Conservation (phyloP, 805 yeast species). For the Hermanozyma aechmeae region DNA sequence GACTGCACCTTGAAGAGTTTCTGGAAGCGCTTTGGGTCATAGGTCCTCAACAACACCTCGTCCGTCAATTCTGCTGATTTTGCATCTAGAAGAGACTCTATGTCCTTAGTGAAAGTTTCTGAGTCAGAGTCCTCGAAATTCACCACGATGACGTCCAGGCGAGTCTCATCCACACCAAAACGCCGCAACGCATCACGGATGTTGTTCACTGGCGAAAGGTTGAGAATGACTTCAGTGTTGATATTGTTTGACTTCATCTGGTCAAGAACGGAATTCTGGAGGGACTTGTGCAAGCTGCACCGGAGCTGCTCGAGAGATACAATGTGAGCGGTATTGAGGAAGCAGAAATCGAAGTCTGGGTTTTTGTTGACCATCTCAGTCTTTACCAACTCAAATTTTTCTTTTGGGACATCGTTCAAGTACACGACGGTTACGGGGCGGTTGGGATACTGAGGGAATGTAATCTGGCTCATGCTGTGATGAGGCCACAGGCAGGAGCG, state of each 20-base stretch:
- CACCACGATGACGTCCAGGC: slow-evolving; percentile 40
- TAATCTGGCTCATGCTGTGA: too few species aligned
- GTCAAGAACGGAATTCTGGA: slow-evolving; percentile 40
- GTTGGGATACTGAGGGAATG: slow-evolving; percentile 41
- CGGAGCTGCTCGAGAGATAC: slow-evolving; percentile 54
- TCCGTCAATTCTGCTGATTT: slow-evolving; percentile 13
- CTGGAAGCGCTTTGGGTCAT: slow-evolving; percentile 21
- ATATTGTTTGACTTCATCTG: slow-evolving; percentile 53
- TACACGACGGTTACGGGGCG: slow-evolving; percentile 29
- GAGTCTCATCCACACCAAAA: slow-evolving; percentile 55
- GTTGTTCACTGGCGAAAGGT: slow-evolving; percentile 62
- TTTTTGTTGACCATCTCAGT: slow-evolving; percentile 35
- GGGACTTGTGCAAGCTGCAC: slow-evolving; percentile 51
- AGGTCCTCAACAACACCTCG: slow-evolving; percentile 9
- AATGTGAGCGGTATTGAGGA: slow-evolving; percentile 51
- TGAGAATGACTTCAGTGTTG: slow-evolving; percentile 64
- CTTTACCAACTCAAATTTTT: slow-evolving; percentile 31
- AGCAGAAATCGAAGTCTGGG: slow-evolving; percentile 47
- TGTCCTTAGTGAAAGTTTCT: slow-evolving; percentile 16
- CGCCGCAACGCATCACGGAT: slow-evolving; percentile 61
- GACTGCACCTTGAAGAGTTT: slow-evolving; percentile 28
- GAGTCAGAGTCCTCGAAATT: slow-evolving; percentile 20
- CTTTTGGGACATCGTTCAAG: slow-evolving; percentile 37
- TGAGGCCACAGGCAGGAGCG: too few species aligned
- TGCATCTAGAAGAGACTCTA: slow-evolving; percentile 10